Base-by-base conservation (phyloP, 345 rosid genomes). In the Populus nigra region DNA sequence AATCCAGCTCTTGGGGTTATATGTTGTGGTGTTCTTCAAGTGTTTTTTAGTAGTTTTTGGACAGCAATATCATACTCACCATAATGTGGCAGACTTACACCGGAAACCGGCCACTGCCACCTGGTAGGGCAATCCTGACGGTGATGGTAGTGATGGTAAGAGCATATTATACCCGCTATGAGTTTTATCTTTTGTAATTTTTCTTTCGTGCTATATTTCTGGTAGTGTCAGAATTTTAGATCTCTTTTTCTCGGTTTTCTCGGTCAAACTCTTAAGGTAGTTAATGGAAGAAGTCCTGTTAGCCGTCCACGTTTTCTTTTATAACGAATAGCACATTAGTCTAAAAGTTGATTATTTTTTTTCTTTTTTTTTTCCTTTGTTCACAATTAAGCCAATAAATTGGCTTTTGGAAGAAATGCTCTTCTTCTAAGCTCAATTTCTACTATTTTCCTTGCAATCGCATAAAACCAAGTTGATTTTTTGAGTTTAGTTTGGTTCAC, bases 101-200 rank as follows among this genome's bases (percentile, higher is more conserved):
- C 93, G 99, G 99, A 80, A 77, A n/a, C 90, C 90, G 8, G 99
- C 99, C 25, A 92, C 93, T 7, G 97, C 99, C 80, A 95, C 99
- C 75, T 95, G 99, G 99, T 93, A 95, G 84, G 99, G 99, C 57
- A 87, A 88, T 77, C 91, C 99, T 43, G 96, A 93, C 23, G 99
- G 99, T 8, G 99, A 95, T 78, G 99, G 99, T 59, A 95, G 97
- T 74, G 90, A 86, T 77, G 99, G 99, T 94, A 81, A 9, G 27
- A 67, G 1, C 16, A 10, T 17, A 27, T 11, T 33, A 9, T 27
- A 7, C 47, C 5, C 38, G 3, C n/a, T n/a, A n/a, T n/a, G n/a
- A n/a, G n/a, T n/a, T n/a, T n/a, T n/a, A n/a, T n/a, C n/a, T n/a
- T n/a, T n/a, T n/a, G n/a, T n/a, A n/a, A n/a, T n/a, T n/a, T n/a